These are phyloP conservation scores for Leptomonas pyrrhocoris DNA, from an alignment of 208 protist genomes.

Conservation along the genomic window DNA sequence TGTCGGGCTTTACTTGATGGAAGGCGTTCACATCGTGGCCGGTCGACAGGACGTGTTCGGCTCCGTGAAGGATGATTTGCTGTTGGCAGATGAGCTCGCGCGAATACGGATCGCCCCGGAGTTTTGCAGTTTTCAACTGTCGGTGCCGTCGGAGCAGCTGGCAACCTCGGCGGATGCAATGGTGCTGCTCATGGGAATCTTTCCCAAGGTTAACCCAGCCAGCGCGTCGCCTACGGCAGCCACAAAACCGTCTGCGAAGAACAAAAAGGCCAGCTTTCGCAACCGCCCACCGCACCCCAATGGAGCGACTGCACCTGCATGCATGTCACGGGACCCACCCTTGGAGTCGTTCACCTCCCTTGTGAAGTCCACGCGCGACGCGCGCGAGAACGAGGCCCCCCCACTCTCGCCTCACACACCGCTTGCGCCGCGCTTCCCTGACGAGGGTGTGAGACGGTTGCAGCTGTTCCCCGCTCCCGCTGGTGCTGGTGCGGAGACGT, in stretches of 20 bases:
- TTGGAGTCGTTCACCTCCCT: conserved; percentile 1
- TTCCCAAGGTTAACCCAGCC: neutral
- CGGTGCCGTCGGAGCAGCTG: conserved; percentile 40
- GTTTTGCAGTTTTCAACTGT: conserved; percentile 35
- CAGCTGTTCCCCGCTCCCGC: neutral
- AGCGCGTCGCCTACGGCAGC: neutral
- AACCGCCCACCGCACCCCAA: neutral
- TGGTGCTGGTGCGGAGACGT: neutral
- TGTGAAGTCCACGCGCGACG: neutral
- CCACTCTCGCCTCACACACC: neutral
- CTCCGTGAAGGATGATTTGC: conserved; percentile 29
- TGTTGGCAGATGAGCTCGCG: conserved; percentile 36
- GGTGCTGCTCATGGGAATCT: conserved; percentile 28
- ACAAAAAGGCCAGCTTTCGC: neutral
- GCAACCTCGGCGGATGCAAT: conserved; percentile 40
- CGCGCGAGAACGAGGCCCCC: neutral
- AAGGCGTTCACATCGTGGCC: conserved; percentile 25
- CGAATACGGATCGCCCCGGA: conserved; percentile 31
- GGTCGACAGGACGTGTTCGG: conserved; percentile 35
- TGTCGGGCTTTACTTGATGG: conserved; percentile 27
- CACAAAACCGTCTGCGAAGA: neutral
- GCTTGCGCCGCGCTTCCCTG: neutral
- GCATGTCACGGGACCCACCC: neutral
- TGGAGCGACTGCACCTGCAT: neutral
- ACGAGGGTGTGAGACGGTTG: neutral